phyloP scores from a whole-genome alignment of 495 filamentous ascomycete species.

The Annulohypoxylon nitens region DNA sequence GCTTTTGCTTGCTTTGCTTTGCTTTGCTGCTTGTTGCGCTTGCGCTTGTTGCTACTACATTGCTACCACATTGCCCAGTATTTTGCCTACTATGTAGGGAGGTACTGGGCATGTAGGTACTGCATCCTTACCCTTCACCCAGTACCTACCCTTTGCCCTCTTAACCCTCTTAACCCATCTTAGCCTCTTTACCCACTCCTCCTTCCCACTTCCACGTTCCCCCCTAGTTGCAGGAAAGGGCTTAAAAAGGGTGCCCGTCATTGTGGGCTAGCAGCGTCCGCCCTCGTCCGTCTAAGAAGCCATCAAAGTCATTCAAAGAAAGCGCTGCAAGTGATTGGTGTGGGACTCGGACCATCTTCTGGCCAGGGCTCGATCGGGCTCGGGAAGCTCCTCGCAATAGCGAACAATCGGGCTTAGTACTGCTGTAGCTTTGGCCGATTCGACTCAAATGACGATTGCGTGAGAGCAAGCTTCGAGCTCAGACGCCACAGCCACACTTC shows the following conservation, averaged over 20 bases:
- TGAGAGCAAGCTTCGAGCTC: slow-evolving; percentile 28
- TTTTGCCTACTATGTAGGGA: not conserved
- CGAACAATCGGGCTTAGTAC: slow-evolving; percentile 18
- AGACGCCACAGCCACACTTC: slow-evolving; percentile 42
- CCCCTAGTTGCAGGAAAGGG: slow-evolving; percentile 38
- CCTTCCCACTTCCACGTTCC: slow-evolving; percentile 9
- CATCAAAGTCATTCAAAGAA: slow-evolving; percentile 37
- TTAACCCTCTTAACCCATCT: not conserved
- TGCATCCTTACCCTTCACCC: too few species aligned
- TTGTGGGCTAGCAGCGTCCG: slow-evolving; percentile 40
- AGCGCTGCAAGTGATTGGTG: slow-evolving; percentile 38
- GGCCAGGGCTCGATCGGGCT: slow-evolving; percentile 39
- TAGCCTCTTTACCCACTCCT: slow-evolving; percentile 12
- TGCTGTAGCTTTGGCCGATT: slow-evolving; percentile 6
- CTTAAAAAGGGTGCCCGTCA: slow-evolving; percentile 30
- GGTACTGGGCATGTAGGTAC: too few species aligned
- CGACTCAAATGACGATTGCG: slow-evolving; percentile 41
- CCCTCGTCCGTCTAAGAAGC: slow-evolving; percentile 29
- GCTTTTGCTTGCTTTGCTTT: slow-evolving; percentile 42
- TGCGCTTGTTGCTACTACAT: slow-evolving; percentile 7
- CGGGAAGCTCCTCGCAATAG: slow-evolving; percentile 45
- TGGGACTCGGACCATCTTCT: slow-evolving; percentile 43
- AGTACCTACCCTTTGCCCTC: not conserved
- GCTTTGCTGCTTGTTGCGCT: slow-evolving; percentile 6
- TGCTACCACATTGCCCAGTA: slow-evolving; percentile 5